These are phyloP conservation scores for Trametes maxima DNA, from an alignment of 768 basidiomycete genomes.

Conservation along the genomic window DNA sequence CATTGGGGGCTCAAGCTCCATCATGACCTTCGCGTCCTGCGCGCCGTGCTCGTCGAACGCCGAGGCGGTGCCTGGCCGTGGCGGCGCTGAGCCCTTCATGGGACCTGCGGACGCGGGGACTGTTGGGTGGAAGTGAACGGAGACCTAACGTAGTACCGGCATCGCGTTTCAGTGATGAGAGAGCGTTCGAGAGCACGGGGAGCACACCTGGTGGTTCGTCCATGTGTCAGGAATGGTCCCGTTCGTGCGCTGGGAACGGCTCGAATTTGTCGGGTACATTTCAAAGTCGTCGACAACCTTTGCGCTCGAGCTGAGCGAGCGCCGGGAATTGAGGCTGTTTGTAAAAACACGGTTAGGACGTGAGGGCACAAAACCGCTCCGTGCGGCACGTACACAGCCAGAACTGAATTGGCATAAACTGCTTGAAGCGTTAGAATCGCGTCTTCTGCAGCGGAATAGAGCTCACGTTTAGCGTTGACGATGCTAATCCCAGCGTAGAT, in stretches of 20 bases:
- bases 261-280: conserved; percentile 2
- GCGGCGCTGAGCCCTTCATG: no score
- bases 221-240: background rate
- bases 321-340: background rate
- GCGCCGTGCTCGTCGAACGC: no score
- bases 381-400: background rate
- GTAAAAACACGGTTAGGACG: background rate
- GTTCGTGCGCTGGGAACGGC: conserved; percentile 1
- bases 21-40: no score
- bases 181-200: no score
- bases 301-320: background rate
- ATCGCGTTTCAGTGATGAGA: no score
- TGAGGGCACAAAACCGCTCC: no score
- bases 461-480: background rate
- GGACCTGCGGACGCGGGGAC: no score
- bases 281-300: conserved; percentile 9
- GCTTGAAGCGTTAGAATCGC: background rate
- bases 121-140: no score
- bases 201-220: background rate
- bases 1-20: no score
- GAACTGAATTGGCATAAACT: conserved; percentile 4
- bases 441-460: background rate
- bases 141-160: no score
- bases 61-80: no score
- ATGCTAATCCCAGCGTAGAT: conserved; percentile 4